These are phyloP conservation scores for Trichaptum fuscoviolaceum DNA, from an alignment of 768 basidiomycete species.

Conservation along the genomic window DNA sequence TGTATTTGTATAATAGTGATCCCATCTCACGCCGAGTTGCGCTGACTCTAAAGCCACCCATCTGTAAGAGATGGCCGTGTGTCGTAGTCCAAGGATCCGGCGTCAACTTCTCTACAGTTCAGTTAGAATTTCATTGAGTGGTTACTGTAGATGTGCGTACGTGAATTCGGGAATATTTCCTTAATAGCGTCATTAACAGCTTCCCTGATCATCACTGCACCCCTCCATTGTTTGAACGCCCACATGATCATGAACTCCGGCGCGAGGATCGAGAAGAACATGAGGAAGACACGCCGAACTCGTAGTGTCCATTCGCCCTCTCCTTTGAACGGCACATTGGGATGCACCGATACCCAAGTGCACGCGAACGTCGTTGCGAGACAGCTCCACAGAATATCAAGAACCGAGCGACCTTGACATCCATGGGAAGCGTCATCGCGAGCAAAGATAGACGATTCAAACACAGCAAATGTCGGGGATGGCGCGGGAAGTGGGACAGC, in stretches of 20 bases:
- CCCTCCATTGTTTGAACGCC: conserved; percentile 19
- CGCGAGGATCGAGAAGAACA: conserved; percentile 19
- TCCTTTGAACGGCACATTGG: conserved; percentile 22
- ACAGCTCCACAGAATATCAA: conserved; percentile 23
- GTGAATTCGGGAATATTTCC: not conserved
- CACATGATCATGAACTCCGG: conserved; percentile 26
- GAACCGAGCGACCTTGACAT: not conserved
- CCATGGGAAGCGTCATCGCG: not conserved
- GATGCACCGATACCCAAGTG: conserved; percentile 26
- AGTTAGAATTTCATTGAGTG: not conserved
- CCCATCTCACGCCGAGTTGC: not conserved
- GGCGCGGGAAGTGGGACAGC: not conserved
- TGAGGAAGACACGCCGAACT: conserved; percentile 13
- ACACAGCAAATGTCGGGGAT: not conserved
- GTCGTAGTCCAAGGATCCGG: conserved; percentile 2
- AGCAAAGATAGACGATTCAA: not conserved
- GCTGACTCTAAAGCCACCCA: not conserved
- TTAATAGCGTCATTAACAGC: conserved; percentile 28
- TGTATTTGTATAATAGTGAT: not conserved
- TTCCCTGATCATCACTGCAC: conserved; percentile 25
- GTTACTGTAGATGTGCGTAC: not conserved
- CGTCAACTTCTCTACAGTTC: not conserved
- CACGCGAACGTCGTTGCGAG: conserved; percentile 24
- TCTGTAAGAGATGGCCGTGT: conserved; percentile 4
- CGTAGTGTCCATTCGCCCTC: conserved; percentile 8